Base-by-base conservation (phyloP, 2,329 filamentous ascomycete species). In the Colletotrichum agaves region DNA sequence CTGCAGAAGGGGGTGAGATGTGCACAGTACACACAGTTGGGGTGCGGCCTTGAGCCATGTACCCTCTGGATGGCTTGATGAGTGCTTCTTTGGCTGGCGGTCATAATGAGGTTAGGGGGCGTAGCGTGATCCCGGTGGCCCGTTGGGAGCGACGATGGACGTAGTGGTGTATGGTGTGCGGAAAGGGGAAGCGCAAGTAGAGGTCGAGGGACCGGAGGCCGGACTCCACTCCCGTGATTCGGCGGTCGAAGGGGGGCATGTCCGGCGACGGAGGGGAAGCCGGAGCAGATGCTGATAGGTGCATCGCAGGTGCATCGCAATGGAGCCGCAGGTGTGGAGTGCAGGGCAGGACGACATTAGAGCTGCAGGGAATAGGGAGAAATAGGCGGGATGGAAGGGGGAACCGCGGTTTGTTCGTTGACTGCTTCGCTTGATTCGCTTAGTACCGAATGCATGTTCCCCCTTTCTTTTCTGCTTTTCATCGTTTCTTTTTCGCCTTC, bases 11-110 rank as follows among this genome's bases (percentile, higher is more conserved):
- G 60, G 15, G 59, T 49, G 21, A 35, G 44, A 35, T 15, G 60
- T 50, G 46, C 64, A 67, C 64, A 67, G 64, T 67, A 67, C 53
- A 57, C 64, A 58, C 60, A 67, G 52, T 64, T 55, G 13, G 21
- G 39, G 31, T 21, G 37, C 12, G 50, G 47, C 12, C 39, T 52
- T 39, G 17, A 47, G 27, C 27, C n/a, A 67, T 46, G 63, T 67
- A 67, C 44, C 43, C 19, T 31, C 11, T 7, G 17, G 6, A 56
- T 53, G 61, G 43, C 52, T 56, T 39, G 23, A 17, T 35, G 55
- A 64, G 12, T 56, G 46, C 55, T 49, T 27, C 55, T 43, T 44
- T 63, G 60, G 63, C 59, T 56, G 63, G 52, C 63, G 63, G 59
- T 63, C 59, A 35, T 52, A 67, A 63, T 58, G 43, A 27, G 19